Evolutionary conservation across 2,329 filamentous ascomycete genomes (phyloP), one percentile per base, ranked within the genome.

Genomic region (Dothideomycetes sp.): DNA sequence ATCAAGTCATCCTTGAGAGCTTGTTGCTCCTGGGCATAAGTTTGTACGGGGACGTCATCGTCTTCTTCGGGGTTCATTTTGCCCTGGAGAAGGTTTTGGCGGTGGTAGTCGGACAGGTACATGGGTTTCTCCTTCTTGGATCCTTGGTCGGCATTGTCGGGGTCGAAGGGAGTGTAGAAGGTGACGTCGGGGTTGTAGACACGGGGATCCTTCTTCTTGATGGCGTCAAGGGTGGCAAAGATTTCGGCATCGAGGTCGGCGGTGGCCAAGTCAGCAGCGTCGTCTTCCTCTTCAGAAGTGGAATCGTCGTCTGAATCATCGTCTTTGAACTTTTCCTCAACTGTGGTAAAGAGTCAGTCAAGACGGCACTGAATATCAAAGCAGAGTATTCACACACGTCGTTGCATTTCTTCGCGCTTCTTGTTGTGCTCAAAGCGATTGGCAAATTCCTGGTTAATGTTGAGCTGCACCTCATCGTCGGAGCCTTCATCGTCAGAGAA

Each of bases 371-470:
- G n/a, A n/a, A n/a, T n/a, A n/a, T n/a, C n/a, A n/a, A n/a, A n/a
- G n/a, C n/a, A n/a, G n/a, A n/a, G n/a, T n/a, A n/a, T n/a, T 11
- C 6, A 22, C 76, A 53, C 55, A 83, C 80, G 61, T 56, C 75
- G 73, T 12, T 87, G 80, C 48, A 78, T 68, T 60, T 98, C 91
- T 58, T 94, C 88, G 44, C 89, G 77, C 67, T 94, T 94, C 69
- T 96, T 95, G 67, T 98, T 98, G 65, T 96, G 75, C 62, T 98
- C 91, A 53, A 94, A 96, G 28, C 85, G 74, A 51, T 76, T 78
- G 30, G 91, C 91, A 61, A 81, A 98, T 38, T 93, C 85, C 59
- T 87, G 71, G 62, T 98, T 96, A 63, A 98, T 80, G 59, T 83
- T 87, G 15, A 55, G 44, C 9, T 46, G 46, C 25, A 45, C 48